Evolutionary conservation across 2,329 filamentous ascomycete species (phyloP), one percentile per base, ranked within the genome.

Genomic region (Botrytis squamosa): DNA sequence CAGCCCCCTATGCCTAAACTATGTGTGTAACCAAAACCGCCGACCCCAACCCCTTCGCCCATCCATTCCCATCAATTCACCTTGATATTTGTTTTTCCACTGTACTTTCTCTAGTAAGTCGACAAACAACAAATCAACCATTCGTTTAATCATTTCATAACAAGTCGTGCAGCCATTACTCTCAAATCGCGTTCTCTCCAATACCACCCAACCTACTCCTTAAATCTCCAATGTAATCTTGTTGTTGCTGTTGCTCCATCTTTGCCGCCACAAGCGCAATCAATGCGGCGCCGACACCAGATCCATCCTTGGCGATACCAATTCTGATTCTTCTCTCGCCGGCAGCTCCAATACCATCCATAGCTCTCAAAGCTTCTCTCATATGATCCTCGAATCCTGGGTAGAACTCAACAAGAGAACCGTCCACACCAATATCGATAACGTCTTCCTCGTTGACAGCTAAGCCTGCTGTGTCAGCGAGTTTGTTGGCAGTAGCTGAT

Each of bases 241-340:
- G 42, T 57, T 71, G 66, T 55, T 77, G 71, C 42, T 71, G 66
- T 52, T 77, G 75, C 73, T 80, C 79, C 79, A 80, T 89, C 80
- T 87, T 85, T 2, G 92, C 92, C 1, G 95, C 95, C 42, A 98
- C 93, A 69, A 98, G 88, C 70, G 96, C 96, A 83, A 98, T 98
- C 79, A 99, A 85, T 59, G 96, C 96, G 4, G 96, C 96, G 71
- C 96, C 96, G n/a, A 97, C 93, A 76, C 94, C 96, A 76, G 93
- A 96, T 66, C 96, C 96, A 82, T 99, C 96, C 86, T 97, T 98
- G 75, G 96, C 96, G 80, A 98, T 96, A 36, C 95, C 96, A 80
- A 99, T 98, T 73, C 94, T 88, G 77, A 99, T 93, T 83, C 91
- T 93, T 84, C 93, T 92, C 77, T 97, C 94, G 18, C 95, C 94